A percentile compares a stretch with the other conserved stretches of the same genome.
Conservation (phyloP, 305 asterid species). For the Fraxinus velutina region DNA sequence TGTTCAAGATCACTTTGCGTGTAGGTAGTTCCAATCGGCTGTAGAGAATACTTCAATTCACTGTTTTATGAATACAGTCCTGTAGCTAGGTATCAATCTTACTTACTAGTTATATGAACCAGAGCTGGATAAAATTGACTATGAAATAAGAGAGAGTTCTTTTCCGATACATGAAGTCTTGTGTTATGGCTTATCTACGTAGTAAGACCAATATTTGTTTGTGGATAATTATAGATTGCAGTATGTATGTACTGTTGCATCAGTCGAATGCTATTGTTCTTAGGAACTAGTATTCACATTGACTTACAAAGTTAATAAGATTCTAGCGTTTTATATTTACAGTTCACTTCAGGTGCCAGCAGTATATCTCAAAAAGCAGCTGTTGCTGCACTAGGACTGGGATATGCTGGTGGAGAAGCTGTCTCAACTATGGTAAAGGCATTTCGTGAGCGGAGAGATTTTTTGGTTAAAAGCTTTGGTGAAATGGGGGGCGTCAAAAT, state of each 20-base stretch:
- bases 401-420: conserved; percentile 86
- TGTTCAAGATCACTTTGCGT: not conserved
- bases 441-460: conserved; percentile 76
- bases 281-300: not conserved
- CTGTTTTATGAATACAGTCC: not conserved
- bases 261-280: not conserved
- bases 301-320: not conserved
- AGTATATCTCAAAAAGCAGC: conserved; percentile 87
- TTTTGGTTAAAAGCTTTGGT: conserved; percentile 64
- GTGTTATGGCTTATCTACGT: not conserved
- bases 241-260: not conserved
- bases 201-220: not conserved
- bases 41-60: not conserved
- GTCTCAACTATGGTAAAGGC: conserved; percentile 76
- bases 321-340: conserved; percentile 14
- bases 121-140: not conserved
- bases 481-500: conserved; percentile 66
- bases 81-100: not conserved
- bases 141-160: not conserved
- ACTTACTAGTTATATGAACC: not conserved
- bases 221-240: not conserved
- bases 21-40: not conserved
- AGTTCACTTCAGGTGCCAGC: conserved; percentile 92
- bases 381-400: conserved; percentile 83
- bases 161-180: not conserved